phyloP scores from a whole-genome alignment of 2,329 filamentous ascomycete genomes.

The Basipetospora chlamydospora region DNA sequence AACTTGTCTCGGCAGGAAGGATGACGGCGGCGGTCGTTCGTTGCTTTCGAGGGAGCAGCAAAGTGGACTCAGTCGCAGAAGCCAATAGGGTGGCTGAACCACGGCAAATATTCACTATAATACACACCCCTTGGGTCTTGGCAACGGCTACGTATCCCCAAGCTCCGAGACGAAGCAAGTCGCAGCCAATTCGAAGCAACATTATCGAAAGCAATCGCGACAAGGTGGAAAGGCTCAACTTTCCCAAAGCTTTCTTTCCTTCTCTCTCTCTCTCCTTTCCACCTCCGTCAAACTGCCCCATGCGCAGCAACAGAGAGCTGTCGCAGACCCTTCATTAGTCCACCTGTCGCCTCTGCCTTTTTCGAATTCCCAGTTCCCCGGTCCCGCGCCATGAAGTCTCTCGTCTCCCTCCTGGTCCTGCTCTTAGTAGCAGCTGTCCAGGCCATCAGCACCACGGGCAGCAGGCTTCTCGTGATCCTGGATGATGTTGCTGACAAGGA shows the following conservation, averaged over 20 bases:
- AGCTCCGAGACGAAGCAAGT: constrained; percentile 6
- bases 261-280: background rate
- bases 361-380: too few relatives aligned
- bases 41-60: too few relatives aligned
- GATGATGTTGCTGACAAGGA: constrained; percentile 72
- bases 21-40: too few relatives aligned
- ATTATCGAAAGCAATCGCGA: too few relatives aligned
- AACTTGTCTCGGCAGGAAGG: background rate
- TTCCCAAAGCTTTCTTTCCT: background rate
- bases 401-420: constrained; percentile 55
- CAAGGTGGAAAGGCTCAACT: background rate
- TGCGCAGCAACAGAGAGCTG: constrained; percentile 10
- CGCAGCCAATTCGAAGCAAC: background rate
- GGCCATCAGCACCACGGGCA: constrained; percentile 66
- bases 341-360: too few relatives aligned
- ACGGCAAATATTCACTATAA: background rate
- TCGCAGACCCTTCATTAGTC: constrained; percentile 2
- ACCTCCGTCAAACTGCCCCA: background rate
- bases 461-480: constrained; percentile 69
- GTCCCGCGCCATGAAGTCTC: constrained; percentile 52
- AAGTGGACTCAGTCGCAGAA: too few relatives aligned
- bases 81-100: background rate
- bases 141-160: constrained; percentile 13
- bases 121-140: background rate
- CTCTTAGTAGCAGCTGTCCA: constrained; percentile 51